Evolutionary conservation across 1,284 basidiomycete species (phyloP), one percentile per base, ranked within the genome.

Genomic region (Sphagnurus paluster): DNA sequence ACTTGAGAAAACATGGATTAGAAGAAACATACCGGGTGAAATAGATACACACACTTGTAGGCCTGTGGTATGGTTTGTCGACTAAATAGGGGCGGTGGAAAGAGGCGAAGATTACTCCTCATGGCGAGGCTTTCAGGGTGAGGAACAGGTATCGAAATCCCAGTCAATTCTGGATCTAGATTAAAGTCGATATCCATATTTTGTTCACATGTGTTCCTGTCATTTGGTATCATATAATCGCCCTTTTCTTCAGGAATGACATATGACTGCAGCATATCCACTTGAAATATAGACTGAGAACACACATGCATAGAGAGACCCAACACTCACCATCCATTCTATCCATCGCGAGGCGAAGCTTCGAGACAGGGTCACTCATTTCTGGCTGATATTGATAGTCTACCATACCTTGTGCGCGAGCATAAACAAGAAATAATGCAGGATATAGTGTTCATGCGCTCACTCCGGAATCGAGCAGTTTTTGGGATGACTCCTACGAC

Each of bases 391-490:
- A 96, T 65, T 96, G 93, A 61, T 84, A 96, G 63, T 97, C 93
- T 33, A 85, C 90, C 89, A 96, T 92, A 49, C 84, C 93, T 97
- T 44, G n/a, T n/a, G n/a, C n/a, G n/a, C n/a, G 5, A 43, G 25
- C 11, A 19, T 21, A 4, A 51, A 6, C 33, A 52, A 39, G 48
- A 23, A 37, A 14, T 17, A 26, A 20, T 9, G 25, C 24, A 29
- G 34, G 30, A 39, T 26, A 36, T 20, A 24, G 7, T 33, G 38
- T 38, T 30, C n/a, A n/a, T 21, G 30, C 36, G 58, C 86, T 67
- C 58, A 94, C 93, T 86, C 67, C 94, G 79, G 69, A 98, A 98
- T 33, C 96, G 78, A 29, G 87, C 86, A 1, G 93, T 93, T 67
- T 89, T 91, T 1, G 82, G 74, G 16, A 90, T 76, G 11, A 86